Conservation (phyloP, 2,329 filamentous ascomycete species). For the Colletotrichum graminicola region DNA sequence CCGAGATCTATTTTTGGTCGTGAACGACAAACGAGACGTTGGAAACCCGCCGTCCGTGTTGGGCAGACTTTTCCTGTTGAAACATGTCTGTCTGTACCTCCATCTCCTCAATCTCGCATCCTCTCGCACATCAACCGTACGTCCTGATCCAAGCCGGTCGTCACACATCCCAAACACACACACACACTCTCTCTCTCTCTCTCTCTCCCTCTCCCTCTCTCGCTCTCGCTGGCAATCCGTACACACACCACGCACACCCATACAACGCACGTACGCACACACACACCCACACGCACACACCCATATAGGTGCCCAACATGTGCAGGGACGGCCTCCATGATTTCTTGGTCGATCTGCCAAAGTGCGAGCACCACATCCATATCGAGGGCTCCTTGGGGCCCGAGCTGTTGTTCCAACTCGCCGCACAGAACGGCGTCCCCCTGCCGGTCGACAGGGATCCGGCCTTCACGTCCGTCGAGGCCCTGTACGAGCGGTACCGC, state of each 20-base stretch:
- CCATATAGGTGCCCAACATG: conserved; percentile 54
- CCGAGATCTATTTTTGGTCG: conserved; percentile 34
- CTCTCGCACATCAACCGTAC: conserved; percentile 1
- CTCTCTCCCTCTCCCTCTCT: too few relatives aligned
- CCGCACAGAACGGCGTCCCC: conserved; percentile 72
- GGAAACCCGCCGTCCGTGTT: conserved; percentile 11
- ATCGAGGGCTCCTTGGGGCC: conserved; percentile 82
- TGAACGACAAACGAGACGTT: conserved; percentile 28
- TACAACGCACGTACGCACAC: not conserved
- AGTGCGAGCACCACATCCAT: conserved; percentile 87
- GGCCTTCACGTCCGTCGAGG: conserved; percentile 70
- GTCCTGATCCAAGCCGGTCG: conserved; percentile 1
- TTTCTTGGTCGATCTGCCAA: conserved; percentile 76
- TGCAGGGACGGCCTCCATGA: conserved; percentile 66
- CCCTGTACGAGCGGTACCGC: conserved; percentile 73
- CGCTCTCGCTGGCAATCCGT: not conserved
- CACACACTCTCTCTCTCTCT: too few relatives aligned
- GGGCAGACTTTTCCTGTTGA: conserved; percentile 32
- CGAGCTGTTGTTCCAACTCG: conserved; percentile 76
- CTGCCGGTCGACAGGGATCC: conserved; percentile 68
- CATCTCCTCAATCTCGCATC: conserved; percentile 9
- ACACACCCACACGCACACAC: not conserved
- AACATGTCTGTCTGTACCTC: conserved; percentile 32
- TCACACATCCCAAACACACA: not conserved
- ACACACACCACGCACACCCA: conserved; percentile 2